Conservation (phyloP, 2,329 filamentous ascomycete genomes). For the Exophiala xenobiotica region DNA sequence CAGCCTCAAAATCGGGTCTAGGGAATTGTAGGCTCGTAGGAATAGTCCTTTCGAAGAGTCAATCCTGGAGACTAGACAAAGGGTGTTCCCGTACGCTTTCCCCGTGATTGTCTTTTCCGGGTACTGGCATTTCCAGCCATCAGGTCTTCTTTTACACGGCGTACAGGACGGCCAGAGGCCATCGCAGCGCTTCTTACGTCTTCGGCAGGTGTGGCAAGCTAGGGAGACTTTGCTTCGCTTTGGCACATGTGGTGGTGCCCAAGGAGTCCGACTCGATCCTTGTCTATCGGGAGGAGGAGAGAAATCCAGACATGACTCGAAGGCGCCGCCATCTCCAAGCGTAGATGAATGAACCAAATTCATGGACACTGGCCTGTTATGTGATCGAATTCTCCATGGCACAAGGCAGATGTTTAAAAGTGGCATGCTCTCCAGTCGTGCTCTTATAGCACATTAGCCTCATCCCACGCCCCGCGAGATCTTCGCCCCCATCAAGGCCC, state of each 20-base stretch:
- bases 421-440: not conserved
- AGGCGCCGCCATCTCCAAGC: constrained; percentile 3
- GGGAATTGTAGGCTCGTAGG: not conserved
- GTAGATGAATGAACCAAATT: not conserved
- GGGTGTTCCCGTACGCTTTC: not conserved
- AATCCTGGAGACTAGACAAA: not conserved
- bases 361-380: not conserved
- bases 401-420: not conserved
- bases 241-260: not conserved
- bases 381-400: not conserved
- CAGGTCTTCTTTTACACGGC: not conserved
- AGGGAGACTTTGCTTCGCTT: constrained; percentile 2
- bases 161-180: constrained; percentile 1
- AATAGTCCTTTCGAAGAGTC: not conserved
- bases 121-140: not conserved
- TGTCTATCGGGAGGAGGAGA: constrained; percentile 1
- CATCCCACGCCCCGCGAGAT: no score
- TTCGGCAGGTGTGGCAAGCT: constrained; percentile 9
- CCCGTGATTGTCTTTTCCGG: not conserved
- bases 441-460: no score
- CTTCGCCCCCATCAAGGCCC: no score
- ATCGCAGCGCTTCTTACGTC: constrained; percentile 10
- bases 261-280: not conserved
- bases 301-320: not conserved
- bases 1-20: not conserved